A percentile compares a stretch with the other conserved stretches of the same genome.
Conservation (phyloP, 768 basidiomycete genomes). For the Artomyces pyxidatus region DNA sequence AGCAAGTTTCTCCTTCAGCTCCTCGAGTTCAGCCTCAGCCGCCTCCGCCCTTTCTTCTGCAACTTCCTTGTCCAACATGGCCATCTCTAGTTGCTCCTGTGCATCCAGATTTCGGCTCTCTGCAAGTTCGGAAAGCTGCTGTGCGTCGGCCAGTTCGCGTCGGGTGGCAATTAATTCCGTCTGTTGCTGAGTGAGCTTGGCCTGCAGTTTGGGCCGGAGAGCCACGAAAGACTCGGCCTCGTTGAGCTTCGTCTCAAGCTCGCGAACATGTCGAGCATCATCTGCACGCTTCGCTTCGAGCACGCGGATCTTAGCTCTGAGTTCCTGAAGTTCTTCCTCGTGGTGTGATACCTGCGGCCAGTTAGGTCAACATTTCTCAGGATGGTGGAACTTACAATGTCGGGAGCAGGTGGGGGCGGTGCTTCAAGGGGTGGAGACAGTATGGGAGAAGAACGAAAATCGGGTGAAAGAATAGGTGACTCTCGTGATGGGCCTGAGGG, state of each 20-base stretch:
- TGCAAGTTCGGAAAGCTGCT: constrained; percentile 63
- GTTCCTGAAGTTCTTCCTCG: constrained; percentile 66
- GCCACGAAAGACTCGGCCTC: constrained; percentile 82
- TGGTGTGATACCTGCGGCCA: constrained; percentile 16
- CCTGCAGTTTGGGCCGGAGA: constrained; percentile 84
- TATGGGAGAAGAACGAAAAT: constrained; percentile 12
- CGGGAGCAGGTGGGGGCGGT: background rate
- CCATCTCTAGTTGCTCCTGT: constrained; percentile 90
- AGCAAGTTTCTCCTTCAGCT: constrained; percentile 68
- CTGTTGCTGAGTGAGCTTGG: constrained; percentile 75
- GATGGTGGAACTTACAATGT: constrained; percentile 5
- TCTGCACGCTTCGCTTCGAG: constrained; percentile 84
- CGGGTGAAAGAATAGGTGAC: background rate
- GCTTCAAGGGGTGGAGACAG: constrained; percentile 8
- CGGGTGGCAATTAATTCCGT: constrained; percentile 69
- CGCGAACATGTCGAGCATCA: constrained; percentile 75
- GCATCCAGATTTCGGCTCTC: constrained; percentile 69
- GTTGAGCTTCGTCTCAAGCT: constrained; percentile 74
- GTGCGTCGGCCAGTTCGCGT: constrained; percentile 69
- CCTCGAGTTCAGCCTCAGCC: constrained; percentile 71
- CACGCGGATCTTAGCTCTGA: constrained; percentile 75
- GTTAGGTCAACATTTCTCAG: background rate
- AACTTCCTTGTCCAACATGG: constrained; percentile 91
- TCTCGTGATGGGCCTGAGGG: background rate
- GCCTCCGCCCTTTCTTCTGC: constrained; percentile 89